phyloP scores from a whole-genome alignment of 495 filamentous ascomycete species.

The Neurospora sp. region DNA sequence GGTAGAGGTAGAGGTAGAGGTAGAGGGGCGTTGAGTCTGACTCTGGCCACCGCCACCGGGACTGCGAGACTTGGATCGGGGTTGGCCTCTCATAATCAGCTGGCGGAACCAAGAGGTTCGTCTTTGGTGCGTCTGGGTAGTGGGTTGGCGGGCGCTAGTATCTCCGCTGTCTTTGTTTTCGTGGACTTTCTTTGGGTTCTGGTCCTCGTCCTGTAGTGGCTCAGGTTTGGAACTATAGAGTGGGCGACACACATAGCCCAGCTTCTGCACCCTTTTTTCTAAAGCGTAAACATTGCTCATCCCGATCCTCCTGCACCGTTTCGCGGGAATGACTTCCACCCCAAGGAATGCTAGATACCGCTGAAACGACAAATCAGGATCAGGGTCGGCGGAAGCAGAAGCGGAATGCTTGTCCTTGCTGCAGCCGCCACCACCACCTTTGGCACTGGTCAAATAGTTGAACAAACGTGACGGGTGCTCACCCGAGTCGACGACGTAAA shows the following conservation, averaged over 20 bases:
- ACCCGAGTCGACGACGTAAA: neutral
- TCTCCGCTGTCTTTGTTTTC: neutral
- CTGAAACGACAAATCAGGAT: neutral
- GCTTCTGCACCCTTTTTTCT: neutral
- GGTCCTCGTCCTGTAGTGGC: neutral
- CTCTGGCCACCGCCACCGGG: neutral
- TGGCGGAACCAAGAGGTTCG: neutral
- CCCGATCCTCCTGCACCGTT: neutral
- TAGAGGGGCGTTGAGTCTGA: neutral
- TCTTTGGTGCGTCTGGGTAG: neutral
- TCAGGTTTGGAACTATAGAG: neutral
- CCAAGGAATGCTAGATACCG: neutral
- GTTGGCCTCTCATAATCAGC: neutral
- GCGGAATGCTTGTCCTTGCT: neutral
- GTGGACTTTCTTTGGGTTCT: neutral
- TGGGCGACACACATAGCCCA: neutral
- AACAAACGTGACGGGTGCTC: neutral
- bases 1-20: neutral
- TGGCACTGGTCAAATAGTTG: neutral
- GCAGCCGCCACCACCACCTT: neutral
- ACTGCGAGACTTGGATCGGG: neutral
- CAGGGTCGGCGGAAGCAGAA: neutral
- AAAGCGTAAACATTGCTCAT: neutral
- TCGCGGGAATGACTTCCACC: neutral
- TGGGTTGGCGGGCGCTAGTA: neutral